Evolutionary conservation across 2,329 filamentous ascomycete genomes (phyloP).

Genomic region (Ceratocystis diversiconidia): DNA sequence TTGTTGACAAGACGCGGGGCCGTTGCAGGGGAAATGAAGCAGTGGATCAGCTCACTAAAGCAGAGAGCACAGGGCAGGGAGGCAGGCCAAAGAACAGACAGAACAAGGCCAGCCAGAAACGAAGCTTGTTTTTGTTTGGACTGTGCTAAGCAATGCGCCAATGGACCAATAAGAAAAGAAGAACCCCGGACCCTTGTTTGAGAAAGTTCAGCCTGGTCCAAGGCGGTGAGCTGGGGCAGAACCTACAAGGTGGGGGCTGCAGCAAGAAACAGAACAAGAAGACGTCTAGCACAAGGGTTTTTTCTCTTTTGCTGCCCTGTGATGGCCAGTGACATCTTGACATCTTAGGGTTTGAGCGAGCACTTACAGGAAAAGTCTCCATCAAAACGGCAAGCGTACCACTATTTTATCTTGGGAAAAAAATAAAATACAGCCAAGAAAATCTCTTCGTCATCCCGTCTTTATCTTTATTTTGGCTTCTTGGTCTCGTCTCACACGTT

Average conservation of each 20-base stretch:
- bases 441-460: neutral
- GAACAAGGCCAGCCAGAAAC: too few relatives aligned
- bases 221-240: too few relatives aligned
- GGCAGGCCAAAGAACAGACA: neutral
- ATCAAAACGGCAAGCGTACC: neutral
- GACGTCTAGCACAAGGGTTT: neutral
- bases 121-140: too few relatives aligned
- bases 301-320: neutral
- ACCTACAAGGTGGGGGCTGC: neutral
- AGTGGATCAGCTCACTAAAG: neutral
- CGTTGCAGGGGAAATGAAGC: slow-evolving; percentile 16
- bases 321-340: neutral
- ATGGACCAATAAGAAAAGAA: too few relatives aligned
- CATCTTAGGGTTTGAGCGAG: neutral
- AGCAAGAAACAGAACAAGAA: neutral
- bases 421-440: neutral
- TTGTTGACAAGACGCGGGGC: slow-evolving; percentile 9
- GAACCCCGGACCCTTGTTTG: too few relatives aligned
- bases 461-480: too few relatives aligned
- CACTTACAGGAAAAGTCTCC: neutral
- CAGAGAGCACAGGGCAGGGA: neutral
- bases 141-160: too few relatives aligned
- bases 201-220: too few relatives aligned
- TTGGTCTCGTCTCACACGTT: too few relatives aligned
- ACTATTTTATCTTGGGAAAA: neutral